Conservation (phyloP, 1,284 basidiomycete genomes). For the Omphalotus olearius region DNA sequence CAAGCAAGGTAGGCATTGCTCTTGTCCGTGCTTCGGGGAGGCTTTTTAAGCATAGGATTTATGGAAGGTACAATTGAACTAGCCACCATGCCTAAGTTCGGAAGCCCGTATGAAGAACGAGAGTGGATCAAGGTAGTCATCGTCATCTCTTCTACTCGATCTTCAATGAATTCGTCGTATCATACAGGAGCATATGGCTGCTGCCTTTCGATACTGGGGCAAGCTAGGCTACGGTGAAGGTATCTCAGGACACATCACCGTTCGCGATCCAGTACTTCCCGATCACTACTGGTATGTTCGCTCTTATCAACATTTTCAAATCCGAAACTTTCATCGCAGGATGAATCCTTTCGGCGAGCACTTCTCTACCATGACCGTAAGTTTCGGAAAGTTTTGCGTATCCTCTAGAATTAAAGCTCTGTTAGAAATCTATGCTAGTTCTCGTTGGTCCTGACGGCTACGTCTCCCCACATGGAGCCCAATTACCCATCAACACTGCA, state of each 20-base stretch:
- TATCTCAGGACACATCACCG: slow-evolving; percentile 61
- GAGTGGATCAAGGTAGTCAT: slow-evolving; percentile 25
- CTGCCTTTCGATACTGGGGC: slow-evolving; percentile 29
- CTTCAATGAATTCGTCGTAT: neutral
- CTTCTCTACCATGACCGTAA: slow-evolving; percentile 25
- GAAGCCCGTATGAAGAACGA: slow-evolving; percentile 22
- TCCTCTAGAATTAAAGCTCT: neutral
- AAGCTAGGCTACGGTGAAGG: slow-evolving; percentile 58
- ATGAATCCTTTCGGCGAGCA: slow-evolving; percentile 27
- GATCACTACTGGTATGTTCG: slow-evolving; percentile 19
- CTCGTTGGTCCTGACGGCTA: slow-evolving; percentile 26
- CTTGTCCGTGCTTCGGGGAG: neutral
- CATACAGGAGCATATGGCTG: slow-evolving; percentile 23
- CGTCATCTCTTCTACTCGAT: neutral
- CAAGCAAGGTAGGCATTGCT: slow-evolving; percentile 11
- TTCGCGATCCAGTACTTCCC: slow-evolving; percentile 33
- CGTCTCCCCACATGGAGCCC: slow-evolving; percentile 24
- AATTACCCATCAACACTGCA: slow-evolving; percentile 25
- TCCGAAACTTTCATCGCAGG: slow-evolving; percentile 13
- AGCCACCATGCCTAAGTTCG: slow-evolving; percentile 20
- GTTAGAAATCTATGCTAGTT: slow-evolving; percentile 25
- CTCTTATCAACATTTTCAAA: neutral
- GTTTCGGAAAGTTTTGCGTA: neutral
- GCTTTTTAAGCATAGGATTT: neutral
- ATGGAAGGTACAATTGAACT: slow-evolving; percentile 18